Conservation (phyloP, 495 filamentous ascomycete genomes). For the Podospora bellae-mahoneyi region DNA sequence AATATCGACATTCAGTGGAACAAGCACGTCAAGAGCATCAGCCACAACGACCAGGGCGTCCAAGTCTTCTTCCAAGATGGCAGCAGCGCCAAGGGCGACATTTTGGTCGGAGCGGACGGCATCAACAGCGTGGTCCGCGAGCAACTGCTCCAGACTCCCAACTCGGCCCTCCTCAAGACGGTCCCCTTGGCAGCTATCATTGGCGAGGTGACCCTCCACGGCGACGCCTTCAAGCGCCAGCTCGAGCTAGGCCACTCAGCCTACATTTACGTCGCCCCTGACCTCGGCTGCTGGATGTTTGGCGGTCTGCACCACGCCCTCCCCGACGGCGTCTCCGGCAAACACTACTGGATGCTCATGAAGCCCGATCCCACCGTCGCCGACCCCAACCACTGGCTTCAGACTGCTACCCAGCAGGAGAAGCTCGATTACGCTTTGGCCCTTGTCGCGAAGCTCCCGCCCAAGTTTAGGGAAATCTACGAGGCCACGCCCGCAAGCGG, state of each 20-base stretch:
- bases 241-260: constrained; percentile 27
- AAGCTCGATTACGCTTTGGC: constrained; percentile 23
- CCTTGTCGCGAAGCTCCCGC: constrained; percentile 25
- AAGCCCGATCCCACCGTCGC: constrained; percentile 26
- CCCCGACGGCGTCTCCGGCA: constrained; percentile 26
- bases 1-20: constrained; percentile 30
- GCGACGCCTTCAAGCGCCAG: constrained; percentile 28
- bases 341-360: constrained; percentile 26
- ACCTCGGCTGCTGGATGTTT: constrained; percentile 18
- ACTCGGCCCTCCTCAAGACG: constrained; percentile 19
- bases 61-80: constrained; percentile 40
- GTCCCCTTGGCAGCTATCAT: constrained; percentile 27
- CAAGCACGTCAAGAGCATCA: constrained; percentile 25
- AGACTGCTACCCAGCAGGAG: constrained; percentile 23
- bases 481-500: constrained; percentile 22
- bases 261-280: constrained; percentile 23
- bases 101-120: constrained; percentile 51
- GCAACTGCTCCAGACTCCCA: constrained; percentile 35
- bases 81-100: constrained; percentile 35
- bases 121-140: constrained; percentile 38
- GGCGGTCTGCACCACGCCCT: constrained; percentile 23
- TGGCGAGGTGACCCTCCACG: constrained; percentile 24
- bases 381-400: constrained; percentile 22
- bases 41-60: constrained; percentile 23
- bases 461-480: constrained; percentile 23